Conservation (phyloP, 352 stramenopile genomes). For the Phytophthora megakarya region DNA sequence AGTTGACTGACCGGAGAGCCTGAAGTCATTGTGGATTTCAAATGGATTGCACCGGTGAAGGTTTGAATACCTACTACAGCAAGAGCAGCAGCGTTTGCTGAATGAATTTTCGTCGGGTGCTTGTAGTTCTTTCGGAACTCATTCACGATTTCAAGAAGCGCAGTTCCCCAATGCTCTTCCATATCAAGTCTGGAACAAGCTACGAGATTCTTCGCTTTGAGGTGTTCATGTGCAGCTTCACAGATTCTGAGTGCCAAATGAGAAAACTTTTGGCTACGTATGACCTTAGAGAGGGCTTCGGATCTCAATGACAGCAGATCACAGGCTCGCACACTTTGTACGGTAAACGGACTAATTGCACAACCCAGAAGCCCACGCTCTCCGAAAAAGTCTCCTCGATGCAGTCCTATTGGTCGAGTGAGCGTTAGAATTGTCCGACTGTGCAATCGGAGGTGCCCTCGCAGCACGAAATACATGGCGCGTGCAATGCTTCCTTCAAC, state of each 20-base stretch:
- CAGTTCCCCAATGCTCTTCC: slow-evolving; percentile 30
- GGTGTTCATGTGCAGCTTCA: slow-evolving; percentile 15
- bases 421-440: slow-evolving; percentile 31
- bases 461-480: slow-evolving; percentile 76
- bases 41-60: not conserved
- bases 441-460: slow-evolving; percentile 50
- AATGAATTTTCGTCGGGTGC: not conserved
- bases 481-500: slow-evolving; percentile 62
- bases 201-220: slow-evolving; percentile 17
- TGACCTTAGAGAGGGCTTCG: slow-evolving; percentile 48
- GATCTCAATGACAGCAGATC: slow-evolving; percentile 42
- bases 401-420: slow-evolving; percentile 25
- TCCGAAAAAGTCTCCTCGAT: slow-evolving; percentile 63
- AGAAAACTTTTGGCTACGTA: slow-evolving; percentile 33
- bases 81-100: not conserved
- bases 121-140: slow-evolving; percentile 18
- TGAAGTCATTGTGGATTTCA: not conserved
- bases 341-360: slow-evolving; percentile 44
- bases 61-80: not conserved
- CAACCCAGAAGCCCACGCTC: slow-evolving; percentile 59
- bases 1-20: not conserved
- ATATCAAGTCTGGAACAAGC: slow-evolving; percentile 30
- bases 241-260: slow-evolving; percentile 31
- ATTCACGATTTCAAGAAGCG: slow-evolving; percentile 26
- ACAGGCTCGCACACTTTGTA: slow-evolving; percentile 38